A percentile compares a stretch with the other conserved stretches of the same genome.
Evolutionary conservation across 306 rosid genomes (phyloP).

Genomic region (Casuarina glauca): DNA sequence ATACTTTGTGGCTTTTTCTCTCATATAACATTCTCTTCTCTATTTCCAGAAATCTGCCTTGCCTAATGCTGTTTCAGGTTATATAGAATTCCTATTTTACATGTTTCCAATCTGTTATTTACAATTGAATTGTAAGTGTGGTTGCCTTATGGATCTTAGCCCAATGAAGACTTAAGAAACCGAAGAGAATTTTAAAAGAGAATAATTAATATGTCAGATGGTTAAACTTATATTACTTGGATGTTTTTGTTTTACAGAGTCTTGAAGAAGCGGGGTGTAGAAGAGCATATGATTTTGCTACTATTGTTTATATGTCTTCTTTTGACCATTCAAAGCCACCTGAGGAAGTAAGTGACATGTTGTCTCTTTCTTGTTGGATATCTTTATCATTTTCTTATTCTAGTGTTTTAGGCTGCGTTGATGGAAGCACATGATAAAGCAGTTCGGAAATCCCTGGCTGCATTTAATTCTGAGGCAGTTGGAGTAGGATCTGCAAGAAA

Average conservation of each 20-base stretch:
- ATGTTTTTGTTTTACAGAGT: slow-evolving; percentile 54
- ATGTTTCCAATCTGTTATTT: not conserved
- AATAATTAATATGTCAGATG: not conserved
- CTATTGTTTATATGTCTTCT: slow-evolving; percentile 69
- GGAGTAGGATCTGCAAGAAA: slow-evolving; percentile 87
- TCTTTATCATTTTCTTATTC: slow-evolving; percentile 25
- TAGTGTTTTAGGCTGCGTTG: slow-evolving; percentile 59
- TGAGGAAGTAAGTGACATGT: slow-evolving; percentile 73
- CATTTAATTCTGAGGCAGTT: slow-evolving; percentile 74
- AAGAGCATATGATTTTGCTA: slow-evolving; percentile 80
- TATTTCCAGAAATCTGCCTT: too few species aligned
- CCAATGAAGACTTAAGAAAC: not conserved
- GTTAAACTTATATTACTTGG: slow-evolving; percentile 6
- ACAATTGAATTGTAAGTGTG: not conserved
- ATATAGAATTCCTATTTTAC: not conserved
- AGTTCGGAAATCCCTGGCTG: slow-evolving; percentile 69
- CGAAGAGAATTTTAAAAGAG: not conserved
- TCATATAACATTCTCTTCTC: too few species aligned
- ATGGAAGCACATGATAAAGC: slow-evolving; percentile 93
- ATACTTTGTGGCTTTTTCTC: too few species aligned
- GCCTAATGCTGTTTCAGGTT: too few species aligned
- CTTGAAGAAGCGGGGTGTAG: slow-evolving; percentile 95
- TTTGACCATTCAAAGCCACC: slow-evolving; percentile 80
- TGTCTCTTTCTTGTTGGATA: slow-evolving; percentile 21
- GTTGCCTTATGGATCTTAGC: not conserved